Evolutionary conservation across 2,329 filamentous ascomycete species (phyloP), one percentile per base, ranked within the genome.

Genomic region (Colletotrichum acutatum): DNA sequence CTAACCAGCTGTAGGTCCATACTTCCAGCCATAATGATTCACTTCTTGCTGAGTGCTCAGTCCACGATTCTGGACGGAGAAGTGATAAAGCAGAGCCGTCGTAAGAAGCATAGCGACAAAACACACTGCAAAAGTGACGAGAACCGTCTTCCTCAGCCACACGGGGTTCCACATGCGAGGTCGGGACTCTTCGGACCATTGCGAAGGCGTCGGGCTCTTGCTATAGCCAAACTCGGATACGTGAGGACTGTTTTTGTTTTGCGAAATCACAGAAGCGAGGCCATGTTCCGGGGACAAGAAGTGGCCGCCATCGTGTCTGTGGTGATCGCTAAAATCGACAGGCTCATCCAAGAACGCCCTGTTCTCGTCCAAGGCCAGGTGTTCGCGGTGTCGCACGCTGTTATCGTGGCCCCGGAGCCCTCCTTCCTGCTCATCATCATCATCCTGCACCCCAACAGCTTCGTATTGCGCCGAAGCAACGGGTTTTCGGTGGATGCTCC

Each of bases 11-110:
- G 76, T 78, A 26, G 77, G 77, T 0, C 77, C 71, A 57, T 78
- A 78, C 64, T 77, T 77, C 75, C 76, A 78, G 1, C 63, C 66
- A 54, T 77, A 78, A 14, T 77, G 75, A 37, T 75, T 76, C 11
- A 66, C 42, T 49, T 77, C 76, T 30, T 74, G 69, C 22, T 77
- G 74, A 1, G 71, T 63, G 52, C 72, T 74, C 16, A 78, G 72
- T 4, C 77, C 76, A 34, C 74, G n/a, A n/a, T 76, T 74, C 32
- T 71, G 30, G 6, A 71, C 54, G 0, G 77, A 77, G 58, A 78
- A 75, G 58, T 76, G 68, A 49, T 75, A 78, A 37, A 77, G 28
- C 19, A 78, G 63, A 2, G 68, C 75, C 1, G 76, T 78, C 3
- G 72, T 70, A 8, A 78, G 53, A 63, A 74, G 66, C 73, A 78